phyloP scores from a whole-genome alignment of 176 grass and related monocot species.

The Oryza longistaminata region DNA sequence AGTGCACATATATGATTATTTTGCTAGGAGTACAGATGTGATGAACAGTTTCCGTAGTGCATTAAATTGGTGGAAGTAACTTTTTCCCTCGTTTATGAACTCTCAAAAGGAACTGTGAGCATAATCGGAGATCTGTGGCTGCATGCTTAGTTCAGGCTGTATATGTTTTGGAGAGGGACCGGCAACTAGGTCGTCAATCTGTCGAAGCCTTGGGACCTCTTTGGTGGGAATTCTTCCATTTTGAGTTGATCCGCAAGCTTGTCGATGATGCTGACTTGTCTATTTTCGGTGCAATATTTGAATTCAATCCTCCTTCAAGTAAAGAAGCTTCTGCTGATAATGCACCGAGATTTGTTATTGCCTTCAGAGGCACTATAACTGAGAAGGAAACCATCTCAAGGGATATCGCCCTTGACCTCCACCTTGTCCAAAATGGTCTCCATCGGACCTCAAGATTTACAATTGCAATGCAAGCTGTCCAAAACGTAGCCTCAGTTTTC shows the following conservation, averaged over 20 bases:
- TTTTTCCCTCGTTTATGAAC: conserved; percentile 31
- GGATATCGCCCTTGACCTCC: conserved; percentile 73
- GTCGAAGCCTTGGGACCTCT: conserved; percentile 59
- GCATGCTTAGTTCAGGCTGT: conserved; percentile 89
- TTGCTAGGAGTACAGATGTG: background rate
- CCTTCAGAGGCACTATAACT: conserved; percentile 90
- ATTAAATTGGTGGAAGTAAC: conserved; percentile 34
- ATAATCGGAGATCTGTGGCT: conserved; percentile 76
- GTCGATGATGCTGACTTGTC: conserved; percentile 85
- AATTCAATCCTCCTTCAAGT: conserved; percentile 61
- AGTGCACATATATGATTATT: background rate
- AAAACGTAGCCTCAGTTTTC: conserved; percentile 64
- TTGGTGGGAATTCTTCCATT: conserved; percentile 94
- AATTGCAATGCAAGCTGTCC: conserved; percentile 93
- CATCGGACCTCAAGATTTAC: conserved; percentile 76
- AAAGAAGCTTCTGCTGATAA: conserved; percentile 46
- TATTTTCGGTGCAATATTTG: conserved; percentile 84
- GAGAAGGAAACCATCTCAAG: conserved; percentile 78
- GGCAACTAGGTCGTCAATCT: conserved; percentile 66
- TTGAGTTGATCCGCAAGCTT: conserved; percentile 75
- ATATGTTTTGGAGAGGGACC: conserved; percentile 81
- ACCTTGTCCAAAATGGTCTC: conserved; percentile 75
- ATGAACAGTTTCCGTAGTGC: conserved; percentile 7
- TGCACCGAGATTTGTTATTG: conserved; percentile 79
- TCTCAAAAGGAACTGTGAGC: conserved; percentile 61